Evolutionary conservation across 805 yeast genomes (phyloP).

Genomic region (Candida berthetii): DNA sequence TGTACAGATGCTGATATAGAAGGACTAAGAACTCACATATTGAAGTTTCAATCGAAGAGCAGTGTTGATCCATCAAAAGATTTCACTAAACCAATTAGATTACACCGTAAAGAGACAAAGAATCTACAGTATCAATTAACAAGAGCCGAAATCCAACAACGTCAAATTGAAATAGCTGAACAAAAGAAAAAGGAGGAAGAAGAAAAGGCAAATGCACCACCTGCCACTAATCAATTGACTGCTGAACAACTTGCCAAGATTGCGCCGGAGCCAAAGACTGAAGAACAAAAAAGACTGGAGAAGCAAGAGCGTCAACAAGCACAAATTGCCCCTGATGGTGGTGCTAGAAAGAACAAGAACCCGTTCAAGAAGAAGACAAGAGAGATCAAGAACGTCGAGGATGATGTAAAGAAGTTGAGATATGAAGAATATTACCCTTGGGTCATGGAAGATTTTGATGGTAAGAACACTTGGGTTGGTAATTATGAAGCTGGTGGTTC

Average conservation of each 20-base stretch:
- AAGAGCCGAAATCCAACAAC: conserved; percentile 65
- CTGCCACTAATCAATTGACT: conserved; percentile 5
- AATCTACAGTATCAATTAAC: conserved; percentile 83
- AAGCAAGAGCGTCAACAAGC: conserved; percentile 32
- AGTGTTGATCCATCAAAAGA: conserved; percentile 62
- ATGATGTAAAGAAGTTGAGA: conserved; percentile 73
- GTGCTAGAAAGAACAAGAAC: conserved; percentile 64
- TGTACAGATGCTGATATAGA: conserved; percentile 67
- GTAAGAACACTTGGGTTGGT: conserved; percentile 91
- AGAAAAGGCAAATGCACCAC: conserved; percentile 21
- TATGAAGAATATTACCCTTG: conserved; percentile 97
- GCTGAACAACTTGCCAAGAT: conserved; percentile 12
- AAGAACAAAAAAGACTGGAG: conserved; percentile 31
- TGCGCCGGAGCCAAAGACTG: conserved; percentile 27
- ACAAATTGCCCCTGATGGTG: conserved; percentile 91
- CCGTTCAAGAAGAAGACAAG: conserved; percentile 73
- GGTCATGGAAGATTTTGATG: conserved; percentile 97
- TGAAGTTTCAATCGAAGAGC: conserved; percentile 72
- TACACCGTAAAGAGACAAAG: conserved; percentile 92
- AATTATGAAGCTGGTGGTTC: conserved; percentile 86
- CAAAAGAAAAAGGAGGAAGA: conserved; percentile 23
- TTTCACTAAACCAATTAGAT: conserved; percentile 76
- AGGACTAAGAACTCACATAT: conserved; percentile 69
- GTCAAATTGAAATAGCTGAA: conserved; percentile 42
- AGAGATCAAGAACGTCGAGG: conserved; percentile 77